phyloP scores from a whole-genome alignment of 495 filamentous ascomycete genomes.

The Bacidia rubella region DNA sequence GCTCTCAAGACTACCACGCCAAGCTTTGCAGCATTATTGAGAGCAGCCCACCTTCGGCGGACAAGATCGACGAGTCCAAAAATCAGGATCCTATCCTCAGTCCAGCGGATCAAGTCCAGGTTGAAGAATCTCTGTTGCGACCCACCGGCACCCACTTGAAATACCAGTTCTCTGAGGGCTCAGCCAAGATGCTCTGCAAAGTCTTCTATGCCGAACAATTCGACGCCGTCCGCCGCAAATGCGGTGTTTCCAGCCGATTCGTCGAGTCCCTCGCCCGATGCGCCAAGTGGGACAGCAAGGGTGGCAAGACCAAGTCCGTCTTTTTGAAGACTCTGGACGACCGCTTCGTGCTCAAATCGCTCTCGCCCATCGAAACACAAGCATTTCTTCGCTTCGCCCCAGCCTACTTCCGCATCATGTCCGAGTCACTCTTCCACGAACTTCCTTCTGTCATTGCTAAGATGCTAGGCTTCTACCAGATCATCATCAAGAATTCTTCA shows the following conservation, averaged over 20 bases:
- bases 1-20: slow-evolving; percentile 66
- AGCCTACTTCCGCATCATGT: slow-evolving; percentile 95
- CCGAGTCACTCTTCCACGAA: slow-evolving; percentile 89
- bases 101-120: slow-evolving; percentile 37
- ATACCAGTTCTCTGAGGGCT: slow-evolving; percentile 83
- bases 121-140: slow-evolving; percentile 66
- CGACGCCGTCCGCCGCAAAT: slow-evolving; percentile 84
- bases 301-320: slow-evolving; percentile 95
- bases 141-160: slow-evolving; percentile 82
- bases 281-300: slow-evolving; percentile 96
- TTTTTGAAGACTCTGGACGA: slow-evolving; percentile 96
- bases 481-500: slow-evolving; percentile 86
- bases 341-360: slow-evolving; percentile 78
- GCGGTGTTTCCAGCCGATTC: slow-evolving; percentile 83
- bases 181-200: slow-evolving; percentile 90
- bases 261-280: slow-evolving; percentile 91
- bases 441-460: slow-evolving; percentile 95
- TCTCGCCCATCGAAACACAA: slow-evolving; percentile 79
- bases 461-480: slow-evolving; percentile 97
- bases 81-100: slow-evolving; percentile 16
- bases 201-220: slow-evolving; percentile 98
- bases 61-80: slow-evolving; percentile 13
- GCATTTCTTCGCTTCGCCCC: slow-evolving; percentile 92
- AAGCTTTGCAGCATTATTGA: slow-evolving; percentile 64
- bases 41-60: slow-evolving; percentile 32